These are phyloP conservation scores for Mallotus repandus DNA, from an alignment of 441 rosid genomes.

Conservation along the genomic window DNA sequence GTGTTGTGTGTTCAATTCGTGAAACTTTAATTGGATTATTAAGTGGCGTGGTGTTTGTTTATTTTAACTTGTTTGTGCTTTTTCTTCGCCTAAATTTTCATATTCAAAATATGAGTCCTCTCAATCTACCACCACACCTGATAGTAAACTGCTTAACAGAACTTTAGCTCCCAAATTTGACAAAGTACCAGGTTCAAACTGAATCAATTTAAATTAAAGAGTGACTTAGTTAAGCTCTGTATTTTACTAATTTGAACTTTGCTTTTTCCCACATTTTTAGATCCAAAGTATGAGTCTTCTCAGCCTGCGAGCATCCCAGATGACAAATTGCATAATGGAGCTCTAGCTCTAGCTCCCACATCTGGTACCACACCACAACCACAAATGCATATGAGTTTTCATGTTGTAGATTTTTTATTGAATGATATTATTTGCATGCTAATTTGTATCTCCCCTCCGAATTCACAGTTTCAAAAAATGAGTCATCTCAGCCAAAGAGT, in stretches of 20 bases:
- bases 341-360: not conserved
- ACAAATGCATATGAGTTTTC: not conserved
- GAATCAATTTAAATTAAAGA: not conserved
- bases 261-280: not conserved
- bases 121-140: not conserved
- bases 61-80: not conserved
- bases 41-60: not conserved
- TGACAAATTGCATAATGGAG: constrained; percentile 3
- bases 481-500: constrained; percentile 1
- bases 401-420: not conserved
- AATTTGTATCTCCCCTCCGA: not conserved
- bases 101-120: not conserved
- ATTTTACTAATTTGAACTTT: not conserved
- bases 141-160: not conserved
- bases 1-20: not conserved
- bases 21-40: not conserved
- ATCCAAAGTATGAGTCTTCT: not conserved
- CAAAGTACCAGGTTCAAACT: no score
- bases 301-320: not conserved
- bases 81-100: not conserved
- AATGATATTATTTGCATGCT: not conserved
- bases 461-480: constrained; percentile 7
- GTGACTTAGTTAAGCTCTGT: not conserved
- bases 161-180: not conserved
- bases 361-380: not conserved